phyloP scores from a whole-genome alignment of 2,329 filamentous ascomycete species.

The Bretziella fagacearum region DNA sequence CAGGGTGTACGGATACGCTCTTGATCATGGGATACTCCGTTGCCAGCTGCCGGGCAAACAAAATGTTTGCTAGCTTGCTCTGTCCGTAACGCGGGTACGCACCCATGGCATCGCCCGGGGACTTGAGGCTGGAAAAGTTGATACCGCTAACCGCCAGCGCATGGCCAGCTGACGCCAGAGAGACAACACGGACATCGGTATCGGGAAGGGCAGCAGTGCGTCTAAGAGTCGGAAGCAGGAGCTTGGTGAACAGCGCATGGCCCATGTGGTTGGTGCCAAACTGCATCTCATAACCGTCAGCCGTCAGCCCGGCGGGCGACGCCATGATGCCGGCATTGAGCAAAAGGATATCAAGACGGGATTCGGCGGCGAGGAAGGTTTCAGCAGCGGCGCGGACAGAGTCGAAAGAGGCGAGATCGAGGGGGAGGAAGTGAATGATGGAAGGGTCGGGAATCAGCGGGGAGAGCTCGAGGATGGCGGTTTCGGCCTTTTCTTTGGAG shows the following conservation, averaged over 20 bases:
- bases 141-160: constrained; percentile 18
- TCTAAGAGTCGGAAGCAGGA: constrained; percentile 24
- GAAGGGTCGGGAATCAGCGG: constrained; percentile 9
- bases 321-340: constrained; percentile 31
- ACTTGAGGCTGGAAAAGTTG: constrained; percentile 20
- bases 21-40: constrained; percentile 18
- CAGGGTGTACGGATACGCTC: constrained; percentile 19
- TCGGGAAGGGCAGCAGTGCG: constrained; percentile 15
- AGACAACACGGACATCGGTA: constrained; percentile 21
- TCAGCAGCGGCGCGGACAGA: constrained; percentile 24
- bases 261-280: constrained; percentile 31
- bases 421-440: constrained; percentile 19
- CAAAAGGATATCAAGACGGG: constrained; percentile 25
- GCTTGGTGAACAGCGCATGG: constrained; percentile 31
- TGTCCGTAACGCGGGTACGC: constrained; percentile 19
- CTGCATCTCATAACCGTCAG: constrained; percentile 28
- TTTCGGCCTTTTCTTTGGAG: constrained; percentile 24
- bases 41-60: constrained; percentile 20
- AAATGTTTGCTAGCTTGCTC: constrained; percentile 21
- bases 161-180: constrained; percentile 19
- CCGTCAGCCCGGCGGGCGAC: constrained; percentile 19
- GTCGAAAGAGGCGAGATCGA: constrained; percentile 25
- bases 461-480: constrained; percentile 12
- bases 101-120: constrained; percentile 15
- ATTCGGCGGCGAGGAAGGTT: constrained; percentile 20